Evolutionary conservation across 208 protist genomes (phyloP).

Genomic region (Crithidia sp.): DNA sequence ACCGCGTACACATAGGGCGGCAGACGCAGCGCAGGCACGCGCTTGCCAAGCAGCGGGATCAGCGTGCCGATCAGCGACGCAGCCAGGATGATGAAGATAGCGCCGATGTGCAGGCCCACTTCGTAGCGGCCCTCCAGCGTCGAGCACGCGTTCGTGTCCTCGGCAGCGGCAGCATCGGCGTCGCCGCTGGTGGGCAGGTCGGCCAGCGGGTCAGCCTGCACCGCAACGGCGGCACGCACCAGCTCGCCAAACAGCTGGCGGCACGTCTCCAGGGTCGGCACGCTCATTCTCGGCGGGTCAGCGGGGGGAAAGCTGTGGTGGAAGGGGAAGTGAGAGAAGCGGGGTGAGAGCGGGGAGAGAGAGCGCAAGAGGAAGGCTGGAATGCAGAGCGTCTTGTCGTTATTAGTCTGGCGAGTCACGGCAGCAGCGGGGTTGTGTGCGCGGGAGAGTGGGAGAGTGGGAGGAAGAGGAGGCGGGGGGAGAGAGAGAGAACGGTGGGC

Average conservation of each 20-base stretch:
- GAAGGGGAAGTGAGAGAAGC: not conserved
- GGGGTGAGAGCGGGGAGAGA: not conserved
- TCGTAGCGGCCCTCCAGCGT: constrained; percentile 42
- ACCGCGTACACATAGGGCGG: constrained; percentile 49
- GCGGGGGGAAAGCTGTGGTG: not conserved
- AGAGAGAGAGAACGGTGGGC: not conserved
- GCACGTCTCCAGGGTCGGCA: constrained; percentile 12
- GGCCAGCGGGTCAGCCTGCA: not conserved
- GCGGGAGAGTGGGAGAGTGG: too few relatives aligned
- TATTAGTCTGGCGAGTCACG: not conserved
- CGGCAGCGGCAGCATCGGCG: constrained; percentile 8
- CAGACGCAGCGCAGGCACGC: constrained; percentile 38
- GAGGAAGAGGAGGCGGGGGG: too few relatives aligned
- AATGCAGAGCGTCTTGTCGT: not conserved
- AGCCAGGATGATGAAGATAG: constrained; percentile 69
- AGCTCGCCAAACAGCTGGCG: constrained; percentile 16
- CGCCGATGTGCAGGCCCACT: constrained; percentile 56
- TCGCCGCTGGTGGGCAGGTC: not conserved
- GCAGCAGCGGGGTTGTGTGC: too few relatives aligned
- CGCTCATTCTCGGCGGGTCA: not conserved
- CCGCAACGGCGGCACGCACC: constrained; percentile 8
- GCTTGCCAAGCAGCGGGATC: constrained; percentile 60
- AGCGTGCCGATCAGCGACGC: constrained; percentile 57
- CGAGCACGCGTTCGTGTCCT: constrained; percentile 20
- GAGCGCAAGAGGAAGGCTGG: not conserved